Evolutionary conservation across 2,329 filamentous ascomycete species (phyloP), one percentile per base, ranked within the genome.

Genomic region (Periconia digitata): DNA sequence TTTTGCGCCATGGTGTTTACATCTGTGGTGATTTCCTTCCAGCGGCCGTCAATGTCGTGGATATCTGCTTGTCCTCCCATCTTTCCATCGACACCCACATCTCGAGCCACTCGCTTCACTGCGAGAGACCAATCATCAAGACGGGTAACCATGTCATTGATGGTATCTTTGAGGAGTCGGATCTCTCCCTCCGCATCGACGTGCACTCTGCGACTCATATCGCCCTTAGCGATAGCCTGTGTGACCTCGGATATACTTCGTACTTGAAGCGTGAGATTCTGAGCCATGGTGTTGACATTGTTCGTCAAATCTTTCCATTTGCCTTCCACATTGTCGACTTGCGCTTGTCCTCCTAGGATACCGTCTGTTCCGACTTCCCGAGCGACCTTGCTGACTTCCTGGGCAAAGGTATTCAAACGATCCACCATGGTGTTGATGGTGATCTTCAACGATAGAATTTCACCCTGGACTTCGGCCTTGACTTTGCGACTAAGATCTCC

Each of bases 61-160:
- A 96, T 89, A 68, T 96, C 92, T 52, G 92, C 94, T 71, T 99
- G 94, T 16, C 92, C 92, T 63, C 92, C 92, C 90, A 99, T 96
- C 77, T 96, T 97, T 54, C 92, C 92, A 64, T 97, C 94, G 44
- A 97, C 92, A 58, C 92, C 92, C 59, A 97, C 94, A 71, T 97
- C 94, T 64, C 94, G 92, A 49, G 92, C 92, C 23, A 99, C 92
- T 60, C 92, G 84, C 74, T 97, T 94, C 55, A 99, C 88, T 67
- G 96, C 92, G 59, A 95, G 91, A 47, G 92, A 96, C 82, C 96
- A 97, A 56, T 92, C 92, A 50, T 94, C 95, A 43, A 99, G 77
- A 54, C 92, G 85, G 69, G 92, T 92, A 57, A 97, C 92, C 92
- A 96, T 96, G 84, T 96, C 92, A 71, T 96, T 96, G 76, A 96